Conservation (phyloP, 345 rosid species). For the Eucalyptus shirleyi region DNA sequence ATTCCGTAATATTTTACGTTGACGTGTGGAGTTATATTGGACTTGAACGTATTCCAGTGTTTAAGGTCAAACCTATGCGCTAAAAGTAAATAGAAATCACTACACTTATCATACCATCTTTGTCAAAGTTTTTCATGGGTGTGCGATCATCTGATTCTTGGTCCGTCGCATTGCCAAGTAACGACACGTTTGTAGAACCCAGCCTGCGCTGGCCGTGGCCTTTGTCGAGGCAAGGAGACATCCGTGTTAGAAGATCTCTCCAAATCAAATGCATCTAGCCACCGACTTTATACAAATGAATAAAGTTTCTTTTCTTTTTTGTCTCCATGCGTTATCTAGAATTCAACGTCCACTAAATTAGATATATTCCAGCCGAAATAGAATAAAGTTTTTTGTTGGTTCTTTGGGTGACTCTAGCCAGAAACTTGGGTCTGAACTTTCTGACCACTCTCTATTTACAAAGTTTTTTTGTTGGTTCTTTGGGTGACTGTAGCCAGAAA, state of each 20-base stretch:
- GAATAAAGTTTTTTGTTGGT: neutral
- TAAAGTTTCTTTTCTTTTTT: neutral
- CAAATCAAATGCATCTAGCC: neutral
- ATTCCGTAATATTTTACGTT: neutral
- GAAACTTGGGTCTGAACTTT: neutral
- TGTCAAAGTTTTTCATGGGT: neutral
- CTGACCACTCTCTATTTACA: neutral
- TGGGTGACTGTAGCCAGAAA: neutral
- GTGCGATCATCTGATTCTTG: neutral
- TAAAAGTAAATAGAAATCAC: neutral
- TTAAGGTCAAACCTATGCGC: neutral
- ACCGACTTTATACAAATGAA: neutral
- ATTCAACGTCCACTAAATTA: neutral
- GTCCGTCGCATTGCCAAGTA: neutral
- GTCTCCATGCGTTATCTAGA: neutral
- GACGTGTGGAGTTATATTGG: neutral
- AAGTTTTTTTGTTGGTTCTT: neutral
- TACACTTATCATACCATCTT: neutral
- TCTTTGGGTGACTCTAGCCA: neutral
- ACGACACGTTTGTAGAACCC: neutral
- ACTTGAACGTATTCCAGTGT: accelerated
- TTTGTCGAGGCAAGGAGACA: neutral
- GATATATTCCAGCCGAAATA: neutral
- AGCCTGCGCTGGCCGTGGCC: neutral
- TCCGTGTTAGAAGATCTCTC: neutral